Conservation (phyloP, 1,139 yeast genomes). For the Suhomyces panamericanus region DNA sequence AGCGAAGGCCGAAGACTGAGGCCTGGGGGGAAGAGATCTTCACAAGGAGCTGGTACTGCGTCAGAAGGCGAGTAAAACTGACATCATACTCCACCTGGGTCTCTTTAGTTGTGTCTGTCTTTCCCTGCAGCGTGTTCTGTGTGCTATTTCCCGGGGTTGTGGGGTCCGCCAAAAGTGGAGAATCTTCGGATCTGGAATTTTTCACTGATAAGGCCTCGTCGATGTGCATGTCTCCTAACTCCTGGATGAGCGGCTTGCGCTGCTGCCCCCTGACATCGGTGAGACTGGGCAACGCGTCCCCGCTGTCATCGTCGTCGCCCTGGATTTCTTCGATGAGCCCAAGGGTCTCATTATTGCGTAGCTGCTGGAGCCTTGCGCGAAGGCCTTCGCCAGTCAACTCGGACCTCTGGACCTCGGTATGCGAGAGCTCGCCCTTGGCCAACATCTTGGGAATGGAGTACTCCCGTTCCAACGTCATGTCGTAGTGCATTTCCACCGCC, state of each 20-base stretch:
- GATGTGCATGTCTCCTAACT: conserved; percentile 32
- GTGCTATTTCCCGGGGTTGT: background rate
- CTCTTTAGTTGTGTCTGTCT: background rate
- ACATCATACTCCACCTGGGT: conserved; percentile 9
- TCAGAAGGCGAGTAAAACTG: conserved; percentile 10
- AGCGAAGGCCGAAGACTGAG: background rate
- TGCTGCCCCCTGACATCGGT: conserved; percentile 19
- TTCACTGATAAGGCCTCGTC: conserved; percentile 4
- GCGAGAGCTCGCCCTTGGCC: conserved; percentile 53
- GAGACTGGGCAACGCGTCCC: conserved; percentile 20
- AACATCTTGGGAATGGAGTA: conserved; percentile 61
- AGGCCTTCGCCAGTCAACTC: conserved; percentile 37
- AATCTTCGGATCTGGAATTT: background rate
- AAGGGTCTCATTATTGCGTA: conserved; percentile 41
- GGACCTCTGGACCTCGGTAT: conserved; percentile 34
- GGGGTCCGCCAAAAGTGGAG: background rate
- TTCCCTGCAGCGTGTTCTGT: too few species aligned
- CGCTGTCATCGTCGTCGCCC: conserved; percentile 11
- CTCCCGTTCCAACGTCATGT: conserved; percentile 40
- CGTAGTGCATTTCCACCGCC: conserved; percentile 57
- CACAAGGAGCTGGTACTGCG: conserved; percentile 12
- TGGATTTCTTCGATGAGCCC: conserved; percentile 43
- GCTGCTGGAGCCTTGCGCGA: conserved; percentile 32
- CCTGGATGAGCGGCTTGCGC: conserved; percentile 40
- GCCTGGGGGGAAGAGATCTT: conserved; percentile 11